Base-by-base conservation (phyloP, 352 stramenopile species). In the Phytopythium oedochilum region DNA sequence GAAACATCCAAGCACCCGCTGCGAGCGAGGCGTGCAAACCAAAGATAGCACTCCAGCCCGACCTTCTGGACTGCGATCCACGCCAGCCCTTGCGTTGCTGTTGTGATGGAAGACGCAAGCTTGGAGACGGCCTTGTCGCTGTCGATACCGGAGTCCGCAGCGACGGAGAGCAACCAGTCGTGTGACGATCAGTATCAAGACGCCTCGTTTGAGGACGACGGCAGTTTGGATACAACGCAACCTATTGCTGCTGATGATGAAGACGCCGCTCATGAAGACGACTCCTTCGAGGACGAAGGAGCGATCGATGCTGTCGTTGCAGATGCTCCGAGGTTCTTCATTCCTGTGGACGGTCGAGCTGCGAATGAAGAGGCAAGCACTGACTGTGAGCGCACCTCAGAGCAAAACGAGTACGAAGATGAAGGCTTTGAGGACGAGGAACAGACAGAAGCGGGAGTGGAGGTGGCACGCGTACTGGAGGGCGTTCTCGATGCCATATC, bases 401-500 rank as follows among this genome's bases (percentile, higher is more conserved):
- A 28, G n/a, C 1, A 14, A 5, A 2, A 22, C 8, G 3, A 28
- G 2, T 45, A 45, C 18, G 20, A 45, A 29, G 39, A 45, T 10
- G 39, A 29, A 17, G 29, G 7, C 14, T 68, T 68, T 18, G 60
- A 68, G 39, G 23, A 32, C 7, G 44, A 60, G 3, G 34, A 57
- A 5, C n/a, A n/a, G n/a, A n/a, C n/a, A n/a, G 25, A 22, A 9
- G 22, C 5, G 31, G 17, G 40, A 26, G 20, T 2, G 6, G 39
- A 45, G 1, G 20, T 17, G n/a, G 11, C 18, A 26, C 18, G 8
- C 7, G 8, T 11, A 20, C 2, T 26, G 38, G 38, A 26, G 4
- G 6, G 29, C 28, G 18, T 34, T 34, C 29, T 36, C 11, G 32
- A 36, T 2, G 11, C 32, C 32, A 11, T 15, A 36, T 3, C 11